Base-by-base conservation (phyloP, 768 basidiomycete species). In the Sporobolomyces roseus region DNA sequence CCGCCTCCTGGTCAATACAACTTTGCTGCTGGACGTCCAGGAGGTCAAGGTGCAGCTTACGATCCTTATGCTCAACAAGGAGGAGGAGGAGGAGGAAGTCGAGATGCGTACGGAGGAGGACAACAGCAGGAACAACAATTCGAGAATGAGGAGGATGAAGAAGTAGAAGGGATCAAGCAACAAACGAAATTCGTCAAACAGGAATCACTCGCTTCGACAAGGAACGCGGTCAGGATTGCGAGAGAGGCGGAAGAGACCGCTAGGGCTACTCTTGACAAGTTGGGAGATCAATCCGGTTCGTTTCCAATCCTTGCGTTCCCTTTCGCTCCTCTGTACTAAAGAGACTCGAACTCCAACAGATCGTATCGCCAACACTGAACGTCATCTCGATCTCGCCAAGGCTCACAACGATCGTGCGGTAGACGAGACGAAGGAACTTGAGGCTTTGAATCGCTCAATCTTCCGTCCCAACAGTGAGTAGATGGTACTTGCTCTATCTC, bases 181-280 rank as follows among this genome's bases (percentile, higher is more conserved):
- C 88, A 93, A 79, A 92, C 90, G 67, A 84, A 87, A 64, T 89
- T 85, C 75, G 78, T 88, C 69, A 98, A 99, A 80, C 92, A 97
- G 79, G 93, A 97, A 75, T 88, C 87, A 77, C 87, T 93, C 53
- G 87, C 85, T 62, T 88, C 89, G 21, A 89, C 92, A 1, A 82
- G 93, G 74, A 97, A 98, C 79, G 94, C 94, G 17, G 83, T 99
- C 59, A 84, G 92, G 49, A 83, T 97, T 77, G 94, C 93, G 45
- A 83, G 88, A n/a, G 93, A 98, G 79, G 92, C 94, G 0, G 94
- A 97, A 79, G 94, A 99, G 79, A 94, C 92, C 16, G 94, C 90
- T 38, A 82, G 89, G 51, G 87, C 86, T 66, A 99, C 94, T 7
- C 77, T 99, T 25, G 81, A 78, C 64, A 89, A 85, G 76, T 83